Conservation (phyloP, 495 filamentous ascomycete species). For the Xylaria castorea region DNA sequence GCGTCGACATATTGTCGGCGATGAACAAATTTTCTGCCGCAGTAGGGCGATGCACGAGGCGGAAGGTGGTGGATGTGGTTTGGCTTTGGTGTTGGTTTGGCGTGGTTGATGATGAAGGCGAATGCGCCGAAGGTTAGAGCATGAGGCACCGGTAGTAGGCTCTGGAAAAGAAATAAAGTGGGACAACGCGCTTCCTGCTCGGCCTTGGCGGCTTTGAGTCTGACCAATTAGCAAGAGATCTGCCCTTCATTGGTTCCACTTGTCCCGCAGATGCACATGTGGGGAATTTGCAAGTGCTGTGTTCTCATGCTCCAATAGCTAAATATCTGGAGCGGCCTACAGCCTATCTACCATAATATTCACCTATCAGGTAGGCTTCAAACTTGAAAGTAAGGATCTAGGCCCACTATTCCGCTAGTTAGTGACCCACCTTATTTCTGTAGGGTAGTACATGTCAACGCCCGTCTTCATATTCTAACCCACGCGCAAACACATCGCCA, state of each 20-base stretch:
- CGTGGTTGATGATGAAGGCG: slow-evolving; percentile 3
- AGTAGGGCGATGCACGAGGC: neutral
- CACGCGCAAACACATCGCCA: slow-evolving; percentile 1
- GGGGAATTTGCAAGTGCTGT: neutral
- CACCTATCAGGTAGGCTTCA: neutral
- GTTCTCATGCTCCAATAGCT: neutral
- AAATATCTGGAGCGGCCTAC: neutral
- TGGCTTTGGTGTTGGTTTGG: neutral
- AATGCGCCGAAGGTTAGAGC: neutral
- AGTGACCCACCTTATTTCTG: slow-evolving; percentile 2
- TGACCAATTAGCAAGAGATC: neutral
- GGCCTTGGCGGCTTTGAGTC: neutral
- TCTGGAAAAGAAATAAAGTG: slow-evolving; percentile 22
- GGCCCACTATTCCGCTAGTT: neutral
- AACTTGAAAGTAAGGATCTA: neutral
- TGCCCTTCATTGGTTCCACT: neutral
- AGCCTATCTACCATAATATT: neutral
- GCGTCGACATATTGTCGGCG: slow-evolving; percentile 68
- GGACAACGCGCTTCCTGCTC: neutral
- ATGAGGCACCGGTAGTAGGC: neutral
- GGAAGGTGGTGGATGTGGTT: neutral
- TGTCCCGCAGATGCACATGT: neutral
- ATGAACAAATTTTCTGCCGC: neutral
- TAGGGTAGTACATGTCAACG: neutral
- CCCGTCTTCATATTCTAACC: neutral